Evolutionary conservation across 306 rosid species (phyloP), one percentile per base, ranked within the genome.

Genomic region (Prunus salicina): DNA sequence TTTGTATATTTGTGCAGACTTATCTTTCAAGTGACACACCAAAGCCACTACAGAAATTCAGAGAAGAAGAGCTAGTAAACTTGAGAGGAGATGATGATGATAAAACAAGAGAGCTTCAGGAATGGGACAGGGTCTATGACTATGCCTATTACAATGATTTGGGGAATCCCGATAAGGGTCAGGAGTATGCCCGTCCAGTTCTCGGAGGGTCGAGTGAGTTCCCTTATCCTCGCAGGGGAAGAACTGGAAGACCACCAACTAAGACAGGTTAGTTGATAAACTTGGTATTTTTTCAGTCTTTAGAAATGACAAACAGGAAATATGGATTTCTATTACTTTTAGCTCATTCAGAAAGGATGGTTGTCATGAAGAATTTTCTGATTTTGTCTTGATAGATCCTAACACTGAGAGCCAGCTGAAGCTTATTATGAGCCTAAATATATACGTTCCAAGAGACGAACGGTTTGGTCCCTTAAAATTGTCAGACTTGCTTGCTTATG

Each of bases 361-460:
- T 30, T 47, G 18, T 49, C 38, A 4, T 3, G 32, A 43, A 8
- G 19, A 3, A 30, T 8, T n/a, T 62, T 50, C 63, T 4, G 28
- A 3, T 27, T 47, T 62, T 13, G 45, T 24, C 71, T 41, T 64
- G 56, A 19, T 90, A 92, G 97, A 88, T 91, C 84, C 86, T 4
- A 82, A 74, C 4, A 49, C 11, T 12, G 97, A 94, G 86, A 87
- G 92, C 50, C 86, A 91, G 80, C 74, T 94, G 76, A 73, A 61
- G 24, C 55, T 78, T 63, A 15, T 75, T 58, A 43, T 12, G 85
- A 88, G 92, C 69, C 78, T 92, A 57, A 82, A 84, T 86, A 82
- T 92, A 66, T 92, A 92, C 62, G 97, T 95, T 60, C 98, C 98
- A 4, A 86, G 90, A 81, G 97, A 91, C 24, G 98, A 94, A 69